These are phyloP conservation scores for Cytospora leucostoma DNA, from an alignment of 2,329 filamentous ascomycete genomes.

Conservation along the genomic window DNA sequence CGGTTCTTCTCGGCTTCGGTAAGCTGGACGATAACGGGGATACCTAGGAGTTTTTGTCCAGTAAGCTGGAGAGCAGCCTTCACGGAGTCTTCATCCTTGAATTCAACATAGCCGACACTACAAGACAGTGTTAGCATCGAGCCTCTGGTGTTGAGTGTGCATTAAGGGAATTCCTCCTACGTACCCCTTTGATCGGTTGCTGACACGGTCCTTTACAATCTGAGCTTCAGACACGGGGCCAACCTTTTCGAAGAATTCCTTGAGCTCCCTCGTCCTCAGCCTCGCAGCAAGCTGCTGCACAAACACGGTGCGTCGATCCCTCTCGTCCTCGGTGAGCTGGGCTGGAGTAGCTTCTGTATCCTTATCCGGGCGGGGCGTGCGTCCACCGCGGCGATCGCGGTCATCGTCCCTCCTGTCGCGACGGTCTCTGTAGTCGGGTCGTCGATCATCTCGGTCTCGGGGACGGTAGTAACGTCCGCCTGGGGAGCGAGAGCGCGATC, in stretches of 20 bases:
- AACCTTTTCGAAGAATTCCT: constrained; percentile 93
- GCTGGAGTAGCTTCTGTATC: constrained; percentile 61
- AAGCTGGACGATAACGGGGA: constrained; percentile 96
- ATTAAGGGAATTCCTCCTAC: constrained; percentile 34
- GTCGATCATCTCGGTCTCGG: constrained; percentile 49
- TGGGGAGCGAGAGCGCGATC: constrained; percentile 73
- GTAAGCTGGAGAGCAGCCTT: constrained; percentile 94
- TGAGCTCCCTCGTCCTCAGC: constrained; percentile 87
- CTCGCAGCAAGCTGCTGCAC: constrained; percentile 97
- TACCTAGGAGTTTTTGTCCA: constrained; percentile 96
- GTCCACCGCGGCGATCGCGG: constrained; percentile 51
- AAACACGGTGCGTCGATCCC: constrained; percentile 94
- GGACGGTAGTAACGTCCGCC: constrained; percentile 57
- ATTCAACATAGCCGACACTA: constrained; percentile 99
- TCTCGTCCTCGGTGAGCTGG: constrained; percentile 86
- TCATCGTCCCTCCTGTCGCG: constrained; percentile 43
- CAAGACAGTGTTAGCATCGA: constrained; percentile 11
- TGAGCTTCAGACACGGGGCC: constrained; percentile 95
- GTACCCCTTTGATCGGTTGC: constrained; percentile 95
- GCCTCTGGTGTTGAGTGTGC: background rate
- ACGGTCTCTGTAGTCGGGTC: constrained; percentile 46
- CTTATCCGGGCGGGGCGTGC: constrained; percentile 49
- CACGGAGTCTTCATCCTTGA: constrained; percentile 94
- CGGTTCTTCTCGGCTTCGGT: constrained; percentile 99
- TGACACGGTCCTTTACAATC: constrained; percentile 97